A percentile compares a stretch with the other conserved stretches of the same genome.
Conservation (phyloP, 2,329 filamentous ascomycete species). For the Colletotrichum shisoi region DNA sequence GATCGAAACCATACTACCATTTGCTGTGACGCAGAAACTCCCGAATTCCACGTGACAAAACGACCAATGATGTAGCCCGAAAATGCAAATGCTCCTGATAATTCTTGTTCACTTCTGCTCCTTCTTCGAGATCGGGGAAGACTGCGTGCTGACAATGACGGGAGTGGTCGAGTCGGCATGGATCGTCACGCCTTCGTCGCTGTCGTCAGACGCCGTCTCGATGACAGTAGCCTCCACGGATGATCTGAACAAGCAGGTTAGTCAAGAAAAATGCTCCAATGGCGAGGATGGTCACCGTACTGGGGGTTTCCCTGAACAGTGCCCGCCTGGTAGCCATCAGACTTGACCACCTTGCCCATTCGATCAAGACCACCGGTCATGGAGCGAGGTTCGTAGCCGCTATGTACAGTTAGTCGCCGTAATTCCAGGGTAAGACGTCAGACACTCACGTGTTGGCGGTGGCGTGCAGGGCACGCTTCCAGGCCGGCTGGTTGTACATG, state of each 20-base stretch:
- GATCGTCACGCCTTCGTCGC: conserved; percentile 64
- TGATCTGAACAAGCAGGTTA: conserved; percentile 45
- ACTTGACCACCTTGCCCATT: conserved; percentile 38
- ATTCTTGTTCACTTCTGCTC: conserved; percentile 44
- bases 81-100: conserved; percentile 37
- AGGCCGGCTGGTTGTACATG: conserved; percentile 54
- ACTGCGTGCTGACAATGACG: conserved; percentile 56
- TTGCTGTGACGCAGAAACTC: conserved; percentile 33
- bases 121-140: conserved; percentile 58
- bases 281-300: conserved; percentile 37
- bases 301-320: conserved; percentile 39
- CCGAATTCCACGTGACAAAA: conserved; percentile 26
- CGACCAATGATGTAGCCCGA: conserved; percentile 37
- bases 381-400: conserved; percentile 36
- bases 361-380: conserved; percentile 36
- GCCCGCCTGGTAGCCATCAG: conserved; percentile 38
- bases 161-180: conserved; percentile 57
- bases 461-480: conserved; percentile 46
- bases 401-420: conserved; percentile 2
- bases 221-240: conserved; percentile 25
- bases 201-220: conserved; percentile 56
- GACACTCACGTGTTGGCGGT: conserved; percentile 32
- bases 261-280: conserved; percentile 42
- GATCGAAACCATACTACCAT: conserved; percentile 42
- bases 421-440: not conserved